A percentile compares a stretch with the other conserved stretches of the same genome.
phyloP scores from a whole-genome alignment of 768 basidiomycete species.

The Suillus bovinus region DNA sequence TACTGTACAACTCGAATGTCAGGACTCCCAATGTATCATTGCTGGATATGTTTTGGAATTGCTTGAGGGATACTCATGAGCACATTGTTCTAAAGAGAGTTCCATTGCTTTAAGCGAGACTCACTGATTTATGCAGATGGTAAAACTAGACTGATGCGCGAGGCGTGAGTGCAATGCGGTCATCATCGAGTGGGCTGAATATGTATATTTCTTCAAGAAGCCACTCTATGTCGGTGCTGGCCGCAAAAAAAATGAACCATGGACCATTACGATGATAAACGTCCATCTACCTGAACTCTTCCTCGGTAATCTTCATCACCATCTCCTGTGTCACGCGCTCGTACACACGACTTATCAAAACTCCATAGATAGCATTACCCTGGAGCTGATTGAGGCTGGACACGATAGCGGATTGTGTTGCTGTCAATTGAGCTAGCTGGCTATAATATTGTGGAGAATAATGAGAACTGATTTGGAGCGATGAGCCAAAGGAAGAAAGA shows the following conservation, averaged over 20 bases:
- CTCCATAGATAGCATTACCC: slow-evolving; percentile 16
- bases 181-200: slow-evolving; percentile 32
- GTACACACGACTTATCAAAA: slow-evolving; percentile 13
- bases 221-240: slow-evolving; percentile 22
- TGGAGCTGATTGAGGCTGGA: slow-evolving; percentile 19
- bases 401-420: slow-evolving; percentile 22
- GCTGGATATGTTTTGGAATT: no score
- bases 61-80: background rate
- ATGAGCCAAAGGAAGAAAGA: background rate
- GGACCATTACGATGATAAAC: background rate
- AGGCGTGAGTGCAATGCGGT: slow-evolving; percentile 29
- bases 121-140: background rate
- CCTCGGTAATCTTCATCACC: slow-evolving; percentile 11
- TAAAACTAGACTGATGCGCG: background rate
- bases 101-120: background rate
- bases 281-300: slow-evolving; percentile 23
- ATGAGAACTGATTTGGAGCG: background rate
- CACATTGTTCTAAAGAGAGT: background rate
- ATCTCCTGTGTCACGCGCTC: background rate
- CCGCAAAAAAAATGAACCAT: background rate
- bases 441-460: background rate
- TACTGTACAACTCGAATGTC: background rate
- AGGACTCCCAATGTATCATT: background rate
- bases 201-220: slow-evolving; percentile 30
- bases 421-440: slow-evolving; percentile 21